Evolutionary conservation across 106 monocot genomes (phyloP).

Genomic region (Iris macrosiphon): DNA sequence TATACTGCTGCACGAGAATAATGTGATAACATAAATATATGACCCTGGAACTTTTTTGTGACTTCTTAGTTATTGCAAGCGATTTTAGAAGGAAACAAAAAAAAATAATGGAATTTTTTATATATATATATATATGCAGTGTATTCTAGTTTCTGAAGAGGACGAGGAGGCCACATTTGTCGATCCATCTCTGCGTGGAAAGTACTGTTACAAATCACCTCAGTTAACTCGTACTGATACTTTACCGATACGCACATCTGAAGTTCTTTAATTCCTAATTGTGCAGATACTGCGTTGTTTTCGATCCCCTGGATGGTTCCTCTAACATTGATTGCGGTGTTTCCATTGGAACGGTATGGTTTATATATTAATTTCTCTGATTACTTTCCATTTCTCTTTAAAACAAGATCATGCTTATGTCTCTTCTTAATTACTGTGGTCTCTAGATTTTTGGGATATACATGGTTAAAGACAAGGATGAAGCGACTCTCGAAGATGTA

Average conservation of each 20-base stretch:
- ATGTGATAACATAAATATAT: too few species aligned
- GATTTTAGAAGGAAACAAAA: too few species aligned
- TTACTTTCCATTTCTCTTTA: neutral
- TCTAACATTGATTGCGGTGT: slow-evolving; percentile 99
- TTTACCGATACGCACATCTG: too few species aligned
- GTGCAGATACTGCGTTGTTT: slow-evolving; percentile 91
- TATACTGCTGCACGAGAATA: too few species aligned
- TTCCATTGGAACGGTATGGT: slow-evolving; percentile 91
- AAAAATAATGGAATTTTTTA: neutral
- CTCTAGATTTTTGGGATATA: slow-evolving; percentile 94
- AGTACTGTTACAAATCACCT: slow-evolving; percentile 28
- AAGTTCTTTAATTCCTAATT: too few species aligned
- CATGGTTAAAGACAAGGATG: slow-evolving; percentile 49
- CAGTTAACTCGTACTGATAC: too few species aligned
- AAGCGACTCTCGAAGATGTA: slow-evolving; percentile 66
- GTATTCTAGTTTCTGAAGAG: slow-evolving; percentile 89
- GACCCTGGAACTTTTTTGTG: neutral
- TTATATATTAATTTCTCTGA: neutral
- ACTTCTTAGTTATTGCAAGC: too few species aligned
- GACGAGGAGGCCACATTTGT: slow-evolving; percentile 94
- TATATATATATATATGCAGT: slow-evolving; percentile 86
- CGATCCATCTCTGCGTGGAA: slow-evolving; percentile 75
- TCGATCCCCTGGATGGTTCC: slow-evolving; percentile 97
- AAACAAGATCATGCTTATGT: neutral
- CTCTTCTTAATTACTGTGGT: neutral